Base-by-base conservation (phyloP, 192 early-diverging fungal genomes). In the Podochytrium sp. region DNA sequence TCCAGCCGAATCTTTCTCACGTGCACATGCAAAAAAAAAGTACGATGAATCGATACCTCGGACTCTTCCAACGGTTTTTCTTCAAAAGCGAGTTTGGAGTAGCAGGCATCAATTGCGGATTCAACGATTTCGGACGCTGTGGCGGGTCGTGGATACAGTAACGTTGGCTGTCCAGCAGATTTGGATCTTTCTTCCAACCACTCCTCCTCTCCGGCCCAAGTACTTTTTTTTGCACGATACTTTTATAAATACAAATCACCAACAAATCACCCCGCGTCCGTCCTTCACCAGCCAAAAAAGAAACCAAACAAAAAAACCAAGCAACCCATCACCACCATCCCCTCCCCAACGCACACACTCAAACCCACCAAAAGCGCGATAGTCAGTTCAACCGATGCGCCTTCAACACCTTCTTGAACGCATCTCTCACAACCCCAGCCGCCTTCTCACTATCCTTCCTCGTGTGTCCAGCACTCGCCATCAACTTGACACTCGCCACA, bases 391-490 rank as follows among this genome's bases (percentile, higher is more conserved):
- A 69, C 12, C 66, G 66, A 53, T 71, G 63, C 18, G 53, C 61
- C 75, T 83, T 84, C 71, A 81, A 29, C 4, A 79, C 76, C 74
- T 80, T 79, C 56, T 72, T 76, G 27, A 81, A 56, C n/a, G 93
- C 92, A 58, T 88, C 89, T 73, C 89, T 90, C 66, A 97, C 84
- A 29, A 90, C 86, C 42, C 85, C 79, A 10, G 92, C 94, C 2
- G 91, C 91, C 78, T 91, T 94, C 72, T 96, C 95, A 25, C 86
- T 86, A 61, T 97, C 97, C 78, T 94, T 93, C 76, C 87, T 87
- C 12, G 89, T 85, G 65, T 94, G 90, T 3, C 84, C 90, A 40
- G 90, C 86, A 5, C 88, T 89, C 6, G 94, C 85, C 52, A 88
- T 89, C 51, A 99, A 85, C 49, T 92, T 89, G 76, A 99, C 93